phyloP scores from a whole-genome alignment of 192 early-diverging fungal genomes.

The Glomus cerebriforme region DNA sequence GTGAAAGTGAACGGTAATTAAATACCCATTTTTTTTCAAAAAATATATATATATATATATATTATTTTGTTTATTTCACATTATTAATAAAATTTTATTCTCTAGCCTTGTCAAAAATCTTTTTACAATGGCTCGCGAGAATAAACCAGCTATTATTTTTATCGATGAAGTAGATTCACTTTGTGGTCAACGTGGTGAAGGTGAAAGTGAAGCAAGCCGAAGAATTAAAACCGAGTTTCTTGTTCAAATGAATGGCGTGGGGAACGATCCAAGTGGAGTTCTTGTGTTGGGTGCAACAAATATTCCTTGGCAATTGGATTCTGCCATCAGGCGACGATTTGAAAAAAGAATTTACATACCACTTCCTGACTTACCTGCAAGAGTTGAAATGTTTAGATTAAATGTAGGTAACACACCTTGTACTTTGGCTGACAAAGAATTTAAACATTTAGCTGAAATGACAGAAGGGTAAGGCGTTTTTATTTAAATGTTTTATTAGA shows the following conservation, averaged over 20 bases:
- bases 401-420: conserved; percentile 94
- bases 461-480: conserved; percentile 84
- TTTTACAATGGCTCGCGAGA: conserved; percentile 91
- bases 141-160: conserved; percentile 95
- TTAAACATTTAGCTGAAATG: conserved; percentile 68
- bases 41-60: no score
- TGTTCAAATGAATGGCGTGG: conserved; percentile 99
- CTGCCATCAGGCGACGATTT: conserved; percentile 93
- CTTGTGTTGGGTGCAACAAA: conserved; percentile 96
- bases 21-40: neutral
- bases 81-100: neutral
- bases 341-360: conserved; percentile 99
- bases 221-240: conserved; percentile 98
- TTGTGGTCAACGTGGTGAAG: conserved; percentile 92
- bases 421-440: conserved; percentile 72
- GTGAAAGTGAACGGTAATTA: conserved; percentile 85
- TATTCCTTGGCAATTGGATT: conserved; percentile 95
- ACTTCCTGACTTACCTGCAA: conserved; percentile 85
- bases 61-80: no score
- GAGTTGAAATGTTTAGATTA: conserved; percentile 88
- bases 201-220: conserved; percentile 92
- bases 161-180: conserved; percentile 99
- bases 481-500: neutral
- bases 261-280: conserved; percentile 93
- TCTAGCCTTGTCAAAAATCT: conserved; percentile 87